Evolutionary conservation across 257 asterid species (phyloP).

Genomic region (Euphrasia confusa): DNA sequence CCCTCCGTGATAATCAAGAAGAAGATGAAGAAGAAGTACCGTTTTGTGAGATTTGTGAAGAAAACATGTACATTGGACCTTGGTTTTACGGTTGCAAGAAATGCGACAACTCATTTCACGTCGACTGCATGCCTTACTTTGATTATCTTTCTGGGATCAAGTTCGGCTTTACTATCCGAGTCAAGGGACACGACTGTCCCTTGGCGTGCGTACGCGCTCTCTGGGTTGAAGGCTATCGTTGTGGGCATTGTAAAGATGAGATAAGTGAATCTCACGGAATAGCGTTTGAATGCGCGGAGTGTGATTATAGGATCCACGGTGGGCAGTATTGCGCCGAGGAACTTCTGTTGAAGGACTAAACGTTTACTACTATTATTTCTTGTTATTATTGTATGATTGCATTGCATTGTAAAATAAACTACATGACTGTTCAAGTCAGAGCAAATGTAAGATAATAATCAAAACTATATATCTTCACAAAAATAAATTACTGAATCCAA

Average conservation of each 20-base stretch:
- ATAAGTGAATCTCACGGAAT: neutral
- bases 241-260: neutral
- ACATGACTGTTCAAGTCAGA: no score
- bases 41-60: slow-evolving; percentile 21
- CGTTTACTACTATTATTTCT: no score
- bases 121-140: slow-evolving; percentile 9
- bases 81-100: slow-evolving; percentile 19
- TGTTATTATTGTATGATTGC: no score
- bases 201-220: neutral
- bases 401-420: no score
- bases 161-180: slow-evolving; percentile 5
- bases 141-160: neutral
- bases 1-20: no score
- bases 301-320: slow-evolving; percentile 1
- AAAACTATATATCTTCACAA: no score
- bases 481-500: no score
- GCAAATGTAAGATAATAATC: no score
- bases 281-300: slow-evolving; percentile 18
- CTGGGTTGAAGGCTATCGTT: neutral
- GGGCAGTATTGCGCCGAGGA: neutral
- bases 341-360: no score
- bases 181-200: slow-evolving; percentile 6
- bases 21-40: neutral
- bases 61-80: neutral
- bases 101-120: slow-evolving; percentile 14